Conservation (phyloP, 176 grass and related monocot species). For the Puya raimondii region DNA sequence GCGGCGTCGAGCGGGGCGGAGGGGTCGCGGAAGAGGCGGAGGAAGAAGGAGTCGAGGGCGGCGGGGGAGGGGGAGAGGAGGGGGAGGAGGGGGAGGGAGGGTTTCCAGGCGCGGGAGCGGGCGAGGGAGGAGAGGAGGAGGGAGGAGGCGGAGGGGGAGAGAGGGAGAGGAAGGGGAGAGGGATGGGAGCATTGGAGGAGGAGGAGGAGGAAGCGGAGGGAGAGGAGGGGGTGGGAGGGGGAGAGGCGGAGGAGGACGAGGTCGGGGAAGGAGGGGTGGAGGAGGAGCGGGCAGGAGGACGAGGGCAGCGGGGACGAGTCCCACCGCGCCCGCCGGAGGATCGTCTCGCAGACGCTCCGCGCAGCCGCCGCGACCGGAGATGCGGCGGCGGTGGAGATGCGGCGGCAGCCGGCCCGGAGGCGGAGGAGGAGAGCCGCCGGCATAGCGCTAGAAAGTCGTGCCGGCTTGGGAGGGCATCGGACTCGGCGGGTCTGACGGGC, state of each 20-base stretch:
- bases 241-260: slow-evolving; percentile 36
- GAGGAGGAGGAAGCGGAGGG: slow-evolving; percentile 51
- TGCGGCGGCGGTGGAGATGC: neutral
- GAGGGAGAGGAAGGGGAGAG: too few species aligned
- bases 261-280: slow-evolving; percentile 41
- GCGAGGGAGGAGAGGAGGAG: slow-evolving; percentile 5
- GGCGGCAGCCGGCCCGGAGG: neutral
- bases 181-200: neutral
- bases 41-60: slow-evolving; percentile 29
- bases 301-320: neutral
- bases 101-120: neutral
- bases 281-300: slow-evolving; percentile 22
- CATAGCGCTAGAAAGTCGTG: neutral
- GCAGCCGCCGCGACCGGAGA: neutral
- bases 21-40: slow-evolving; percentile 18
- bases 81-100: slow-evolving; percentile 15
- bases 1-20: slow-evolving; percentile 22
- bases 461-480: too few species aligned
- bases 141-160: neutral
- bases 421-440: neutral
- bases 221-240: slow-evolving; percentile 18
- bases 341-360: neutral
- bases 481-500: too few species aligned
- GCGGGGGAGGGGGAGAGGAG: slow-evolving; percentile 15
- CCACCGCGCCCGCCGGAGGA: slow-evolving; percentile 9